Conservation (phyloP, 73 alveolate genomes). For the Paramecium sonneborni region DNA sequence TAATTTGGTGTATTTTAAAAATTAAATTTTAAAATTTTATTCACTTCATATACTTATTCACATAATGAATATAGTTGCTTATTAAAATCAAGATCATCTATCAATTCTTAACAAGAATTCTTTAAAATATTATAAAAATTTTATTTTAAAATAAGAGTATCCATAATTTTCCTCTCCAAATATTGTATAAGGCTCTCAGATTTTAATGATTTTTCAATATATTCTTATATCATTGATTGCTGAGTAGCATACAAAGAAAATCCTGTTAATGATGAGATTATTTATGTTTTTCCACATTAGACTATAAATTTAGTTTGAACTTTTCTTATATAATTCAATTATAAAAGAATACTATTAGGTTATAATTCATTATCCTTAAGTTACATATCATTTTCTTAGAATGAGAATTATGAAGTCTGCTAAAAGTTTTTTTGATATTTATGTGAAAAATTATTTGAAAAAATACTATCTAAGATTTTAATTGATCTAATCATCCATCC, state of each 20-base stretch:
- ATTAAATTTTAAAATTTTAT: no score
- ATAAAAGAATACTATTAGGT: no score
- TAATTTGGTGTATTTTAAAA: neutral
- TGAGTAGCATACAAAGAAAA: neutral
- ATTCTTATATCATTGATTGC: neutral
- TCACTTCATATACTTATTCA: neutral
- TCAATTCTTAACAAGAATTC: neutral
- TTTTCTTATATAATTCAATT: no score
- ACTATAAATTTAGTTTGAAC: neutral
- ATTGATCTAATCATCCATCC: neutral
- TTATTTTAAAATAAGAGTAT: neutral
- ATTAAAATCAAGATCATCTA: neutral
- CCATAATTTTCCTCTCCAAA: neutral
- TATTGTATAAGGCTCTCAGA: neutral
- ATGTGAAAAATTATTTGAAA: no score
- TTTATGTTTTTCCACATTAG: neutral
- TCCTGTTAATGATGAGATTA: neutral
- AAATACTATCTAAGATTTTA: neutral
- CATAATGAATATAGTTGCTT: neutral
- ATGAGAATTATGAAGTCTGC: no score
- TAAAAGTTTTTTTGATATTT: no score
- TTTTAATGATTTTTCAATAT: neutral
- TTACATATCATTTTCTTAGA: neutral
- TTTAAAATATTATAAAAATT: no score
- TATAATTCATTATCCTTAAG: neutral